These are phyloP conservation scores for Casuarina glauca DNA, from an alignment of 306 rosid genomes.

Conservation along the genomic window DNA sequence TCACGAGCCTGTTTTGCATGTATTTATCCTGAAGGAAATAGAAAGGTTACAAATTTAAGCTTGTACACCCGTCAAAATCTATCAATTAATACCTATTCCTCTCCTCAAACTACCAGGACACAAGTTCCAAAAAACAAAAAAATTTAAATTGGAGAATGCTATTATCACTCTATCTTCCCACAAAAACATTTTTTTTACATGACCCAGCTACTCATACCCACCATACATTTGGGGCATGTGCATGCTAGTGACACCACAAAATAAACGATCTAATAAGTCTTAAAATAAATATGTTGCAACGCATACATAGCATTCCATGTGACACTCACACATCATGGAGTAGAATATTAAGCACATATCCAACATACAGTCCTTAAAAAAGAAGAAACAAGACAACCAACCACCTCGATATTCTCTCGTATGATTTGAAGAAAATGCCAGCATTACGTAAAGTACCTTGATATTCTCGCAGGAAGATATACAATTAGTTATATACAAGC, in stretches of 20 bases:
- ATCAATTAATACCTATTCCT: not conserved
- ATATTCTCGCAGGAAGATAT: constrained; percentile 96
- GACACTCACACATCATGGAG: not conserved
- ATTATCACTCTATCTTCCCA: not conserved
- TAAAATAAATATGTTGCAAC: not conserved
- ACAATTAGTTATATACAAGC: constrained; percentile 93
- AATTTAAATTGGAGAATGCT: not conserved
- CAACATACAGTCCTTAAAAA: not conserved
- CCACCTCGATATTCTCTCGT: not conserved
- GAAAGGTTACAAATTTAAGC: constrained; percentile 12
- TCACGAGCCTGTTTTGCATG: constrained; percentile 98
- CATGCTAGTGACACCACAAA: not conserved
- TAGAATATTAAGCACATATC: not conserved
- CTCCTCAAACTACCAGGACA: not conserved
- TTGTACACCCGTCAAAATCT: not conserved
- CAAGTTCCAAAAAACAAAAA: not conserved
- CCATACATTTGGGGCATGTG: not conserved
- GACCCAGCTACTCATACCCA: not conserved
- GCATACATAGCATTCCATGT: not conserved
- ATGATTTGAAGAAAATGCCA: constrained; percentile 16
- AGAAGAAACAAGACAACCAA: not conserved
- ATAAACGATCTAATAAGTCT: not conserved
- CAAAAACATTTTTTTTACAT: not conserved
- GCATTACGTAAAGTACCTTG: constrained; percentile 52
- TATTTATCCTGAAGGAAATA: constrained; percentile 77